These are phyloP conservation scores for Fusarium concolor DNA, from an alignment of 2,329 filamentous ascomycete genomes.

Conservation along the genomic window DNA sequence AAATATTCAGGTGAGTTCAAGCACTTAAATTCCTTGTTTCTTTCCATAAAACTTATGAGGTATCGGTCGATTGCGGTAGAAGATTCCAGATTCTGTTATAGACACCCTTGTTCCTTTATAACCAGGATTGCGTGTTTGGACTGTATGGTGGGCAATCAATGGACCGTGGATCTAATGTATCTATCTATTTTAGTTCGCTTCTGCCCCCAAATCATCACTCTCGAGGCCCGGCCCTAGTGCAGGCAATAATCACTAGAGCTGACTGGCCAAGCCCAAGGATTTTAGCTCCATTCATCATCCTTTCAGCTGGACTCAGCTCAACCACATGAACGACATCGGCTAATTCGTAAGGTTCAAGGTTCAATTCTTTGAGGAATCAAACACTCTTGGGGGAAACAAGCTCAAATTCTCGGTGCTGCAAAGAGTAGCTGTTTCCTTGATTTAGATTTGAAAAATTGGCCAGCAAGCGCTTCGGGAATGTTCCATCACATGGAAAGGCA, in stretches of 20 bases:
- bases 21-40: neutral
- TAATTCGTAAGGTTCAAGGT: neutral
- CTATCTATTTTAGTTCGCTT: constrained; percentile 4
- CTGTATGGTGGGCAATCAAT: neutral
- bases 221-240: constrained; percentile 26
- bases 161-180: neutral
- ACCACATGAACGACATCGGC: neutral
- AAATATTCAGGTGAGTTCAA: neutral
- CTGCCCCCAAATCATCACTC: constrained; percentile 3
- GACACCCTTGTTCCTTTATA: neutral
- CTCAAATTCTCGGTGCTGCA: neutral
- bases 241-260: constrained; percentile 19
- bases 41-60: neutral
- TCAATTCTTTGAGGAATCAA: neutral
- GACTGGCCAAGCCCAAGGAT: constrained; percentile 8
- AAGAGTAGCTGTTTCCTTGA: neutral
- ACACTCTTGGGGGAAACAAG: neutral
- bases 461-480: neutral
- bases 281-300: constrained; percentile 14
- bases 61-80: neutral
- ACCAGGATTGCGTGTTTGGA: neutral
- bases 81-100: neutral
- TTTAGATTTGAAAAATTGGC: neutral
- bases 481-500: neutral
- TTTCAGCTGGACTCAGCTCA: constrained; percentile 15